Evolutionary conservation across 2,329 filamentous ascomycete genomes (phyloP), one percentile per base, ranked within the genome.

Genomic region (Tolypocladium tropicale): DNA sequence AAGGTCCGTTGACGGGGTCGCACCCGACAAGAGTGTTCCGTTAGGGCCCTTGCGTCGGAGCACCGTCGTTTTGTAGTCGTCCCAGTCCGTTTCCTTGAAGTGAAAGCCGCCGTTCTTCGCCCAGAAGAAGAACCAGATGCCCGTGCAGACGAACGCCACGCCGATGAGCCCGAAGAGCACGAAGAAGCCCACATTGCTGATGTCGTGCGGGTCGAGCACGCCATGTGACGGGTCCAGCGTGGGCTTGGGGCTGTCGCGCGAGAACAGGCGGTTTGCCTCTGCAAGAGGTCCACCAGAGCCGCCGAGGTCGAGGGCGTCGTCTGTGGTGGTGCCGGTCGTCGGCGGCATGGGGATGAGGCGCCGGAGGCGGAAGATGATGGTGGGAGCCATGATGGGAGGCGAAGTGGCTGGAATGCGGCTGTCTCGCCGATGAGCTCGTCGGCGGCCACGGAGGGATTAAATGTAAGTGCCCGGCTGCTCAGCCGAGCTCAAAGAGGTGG

Each of bases 51-150:
- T 91, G 54, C 92, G 88, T 46, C 94, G 83, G 50, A 99, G 74
- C 2, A 99, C 94, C 0, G 93, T 96, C 1, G 88, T 87, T 71
- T 97, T 97, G 82, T 99, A 99, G 67, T 99, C 94, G 6, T 97
- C 93, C 93, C 94, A 99, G 72, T 99, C 94, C 37, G 83, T 79
- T 60, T 95, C 76, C 51, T 81, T 81, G 79, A 91, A 97, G 60
- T 88, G 77, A 76, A 97, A 96, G 16, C 94, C 94, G 59, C 94
- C 94, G 64, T 97, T 96, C 74, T 89, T 93, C 56, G 93, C 93
- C 88, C 90, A 95, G 80, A 95, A 95, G 81, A 99, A 97, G 80
- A 99, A 96, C 92, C 94, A 99, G 67, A 97, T 90, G 28, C 80
- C 82, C 0, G 78, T 81, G 4, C 89, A 57, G 28, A 94, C 88